Base-by-base conservation (phyloP, 2,329 filamentous ascomycete species). In the Penicillium sp. region DNA sequence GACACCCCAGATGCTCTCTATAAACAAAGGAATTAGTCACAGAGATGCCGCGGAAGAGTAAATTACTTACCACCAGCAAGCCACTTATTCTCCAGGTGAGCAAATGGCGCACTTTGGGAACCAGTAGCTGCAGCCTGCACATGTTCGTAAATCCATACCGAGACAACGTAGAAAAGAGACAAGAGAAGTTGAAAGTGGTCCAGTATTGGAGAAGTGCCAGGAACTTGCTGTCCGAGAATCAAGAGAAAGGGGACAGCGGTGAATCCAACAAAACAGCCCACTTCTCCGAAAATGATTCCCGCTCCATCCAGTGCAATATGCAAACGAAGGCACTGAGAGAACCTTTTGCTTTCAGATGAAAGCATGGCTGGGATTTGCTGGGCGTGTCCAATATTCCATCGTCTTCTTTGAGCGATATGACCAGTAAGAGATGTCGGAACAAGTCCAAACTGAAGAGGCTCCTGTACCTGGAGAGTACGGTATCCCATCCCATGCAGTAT, bases 341-440 rank as follows among this genome's bases (percentile, higher is more conserved):
- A 27, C 0, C 33, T 27, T 5, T 53, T 40, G 6, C 52, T 53
- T 1, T 44, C 36, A 0, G 55, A 45, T 20, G 57, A 54, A 4
- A 56, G 35, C 31, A 65, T 40, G 1, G 50, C 55, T 14, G 52
- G 48, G 7, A 62, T 41, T 44, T 66, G 65, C 40, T 67, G 65
- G 10, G 64, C 54, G 25, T 65, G 63, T 2, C 69, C 69, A 24
- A 71, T 71, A 33, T 68, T 64, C 72, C 71, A 74, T 53, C 72
- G 58, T 31, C 66, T 69, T 9, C 58, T 62, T 61, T 68, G 72
- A 28, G 63, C 64, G 28, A 65, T 65, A 53, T 71, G 69, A 20
- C 69, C 69, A 18, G 64, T 62, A 27, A 69, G 63, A 7, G 71
- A 68, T 3, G 67, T 63, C 28, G 63, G 71, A 11, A 73, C 69